Conservation (phyloP, 345 rosid genomes). For the Euphorbia tirucalli region DNA sequence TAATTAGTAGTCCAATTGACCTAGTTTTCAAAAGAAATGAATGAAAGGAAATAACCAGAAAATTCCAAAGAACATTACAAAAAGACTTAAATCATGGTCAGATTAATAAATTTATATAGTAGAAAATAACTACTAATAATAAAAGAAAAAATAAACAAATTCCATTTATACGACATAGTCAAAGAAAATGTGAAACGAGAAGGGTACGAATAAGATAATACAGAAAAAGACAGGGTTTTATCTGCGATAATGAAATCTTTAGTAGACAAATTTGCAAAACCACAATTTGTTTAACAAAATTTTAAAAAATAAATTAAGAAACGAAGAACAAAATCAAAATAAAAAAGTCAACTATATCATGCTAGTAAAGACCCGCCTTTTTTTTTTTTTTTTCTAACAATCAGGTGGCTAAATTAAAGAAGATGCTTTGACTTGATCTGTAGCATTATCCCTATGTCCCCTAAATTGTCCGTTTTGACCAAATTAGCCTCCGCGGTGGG, state of each 20-base stretch:
- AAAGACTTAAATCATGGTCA: neutral
- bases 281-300: neutral
- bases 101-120: neutral
- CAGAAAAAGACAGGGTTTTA: neutral
- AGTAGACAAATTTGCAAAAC: neutral
- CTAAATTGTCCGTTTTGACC: conserved; percentile 12
- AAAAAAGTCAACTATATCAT: conserved; percentile 43
- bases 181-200: neutral
- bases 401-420: conserved; percentile 24
- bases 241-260: neutral
- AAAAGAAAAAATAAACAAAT: neutral
- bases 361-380: conserved; percentile 27
- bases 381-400: neutral
- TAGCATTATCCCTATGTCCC: conserved; percentile 5
- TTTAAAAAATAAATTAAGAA: neutral
- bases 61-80: neutral
- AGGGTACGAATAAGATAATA: neutral
- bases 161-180: neutral
- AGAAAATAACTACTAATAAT: neutral
- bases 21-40: neutral
- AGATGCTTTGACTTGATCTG: conserved; percentile 29
- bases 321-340: neutral
- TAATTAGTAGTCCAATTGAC: neutral
- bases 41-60: neutral
- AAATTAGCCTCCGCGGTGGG: conserved; percentile 16